phyloP scores from a whole-genome alignment of 2,329 filamentous ascomycete genomes.

The Cercospora canescens region DNA sequence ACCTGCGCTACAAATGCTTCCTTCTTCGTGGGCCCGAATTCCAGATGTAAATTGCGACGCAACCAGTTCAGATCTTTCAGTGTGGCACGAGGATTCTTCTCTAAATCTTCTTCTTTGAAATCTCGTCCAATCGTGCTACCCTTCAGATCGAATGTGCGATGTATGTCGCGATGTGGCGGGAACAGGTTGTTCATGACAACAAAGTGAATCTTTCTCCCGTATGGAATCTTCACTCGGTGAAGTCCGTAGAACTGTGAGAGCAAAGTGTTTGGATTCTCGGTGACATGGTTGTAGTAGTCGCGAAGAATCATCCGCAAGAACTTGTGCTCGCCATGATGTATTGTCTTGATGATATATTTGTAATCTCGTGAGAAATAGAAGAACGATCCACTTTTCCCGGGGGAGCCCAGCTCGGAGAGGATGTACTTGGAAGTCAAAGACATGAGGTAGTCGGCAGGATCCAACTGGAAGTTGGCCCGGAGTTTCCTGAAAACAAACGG shows the following conservation, averaged over 20 bases:
- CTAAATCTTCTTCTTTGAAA: conserved; percentile 83
- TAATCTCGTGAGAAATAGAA: conserved; percentile 99
- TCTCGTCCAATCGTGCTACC: conserved; percentile 93
- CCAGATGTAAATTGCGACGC: conserved; percentile 77
- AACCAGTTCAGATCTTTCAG: conserved; percentile 98
- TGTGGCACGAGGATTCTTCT: conserved; percentile 86
- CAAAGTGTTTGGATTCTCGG: conserved; percentile 91
- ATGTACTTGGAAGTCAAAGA: conserved; percentile 99
- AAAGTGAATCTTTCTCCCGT: conserved; percentile 97
- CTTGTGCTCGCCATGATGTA: conserved; percentile 92
- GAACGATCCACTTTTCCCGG: conserved; percentile 97
- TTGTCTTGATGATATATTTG: conserved; percentile 99
- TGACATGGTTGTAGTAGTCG: conserved; percentile 92
- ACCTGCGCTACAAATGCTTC: conserved; percentile 86
- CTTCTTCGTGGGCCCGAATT: conserved; percentile 88
- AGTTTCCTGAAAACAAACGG: conserved; percentile 98
- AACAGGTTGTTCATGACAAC: conserved; percentile 99
- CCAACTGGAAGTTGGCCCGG: conserved; percentile 81
- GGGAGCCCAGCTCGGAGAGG: conserved; percentile 91
- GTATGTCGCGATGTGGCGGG: conserved; percentile 94
- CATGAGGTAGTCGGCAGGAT: conserved; percentile 97
- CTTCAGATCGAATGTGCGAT: conserved; percentile 95
- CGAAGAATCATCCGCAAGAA: conserved; percentile 80
- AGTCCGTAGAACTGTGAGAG: conserved; percentile 97
- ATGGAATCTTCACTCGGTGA: conserved; percentile 96